Evolutionary conservation across 2,329 filamentous ascomycete genomes (phyloP).

Genomic region (Diplodia seriata): DNA sequence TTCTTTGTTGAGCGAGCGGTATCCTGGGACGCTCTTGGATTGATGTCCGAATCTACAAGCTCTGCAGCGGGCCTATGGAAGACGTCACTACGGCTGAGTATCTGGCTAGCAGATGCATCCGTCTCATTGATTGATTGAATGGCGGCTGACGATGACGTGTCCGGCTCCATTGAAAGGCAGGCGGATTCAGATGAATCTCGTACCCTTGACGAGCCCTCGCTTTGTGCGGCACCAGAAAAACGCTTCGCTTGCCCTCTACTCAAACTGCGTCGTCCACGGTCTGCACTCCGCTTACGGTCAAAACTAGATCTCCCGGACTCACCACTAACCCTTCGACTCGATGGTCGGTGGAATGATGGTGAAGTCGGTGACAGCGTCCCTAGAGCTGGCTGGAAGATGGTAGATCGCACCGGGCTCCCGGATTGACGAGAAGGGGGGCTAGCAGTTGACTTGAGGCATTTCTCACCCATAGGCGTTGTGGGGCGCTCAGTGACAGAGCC

Average conservation of each 20-base stretch:
- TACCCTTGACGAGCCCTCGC: conserved; percentile 12
- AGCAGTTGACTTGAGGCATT: conserved; percentile 34
- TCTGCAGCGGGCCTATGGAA: conserved; percentile 76
- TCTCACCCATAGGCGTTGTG: conserved; percentile 15
- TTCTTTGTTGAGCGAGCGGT: conserved; percentile 45
- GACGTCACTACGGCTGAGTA: conserved; percentile 83
- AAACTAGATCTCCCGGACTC: conserved; percentile 52
- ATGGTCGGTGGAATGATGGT: conserved; percentile 41
- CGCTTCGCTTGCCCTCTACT: conserved; percentile 8
- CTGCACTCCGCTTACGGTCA: conserved; percentile 50
- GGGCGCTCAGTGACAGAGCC: conserved; percentile 10
- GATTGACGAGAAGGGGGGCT: conserved; percentile 18
- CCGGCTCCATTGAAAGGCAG: conserved; percentile 41
- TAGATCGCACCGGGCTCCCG: conserved; percentile 19
- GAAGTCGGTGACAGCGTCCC: conserved; percentile 54
- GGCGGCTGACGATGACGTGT: conserved; percentile 73
- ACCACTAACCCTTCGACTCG: conserved; percentile 52
- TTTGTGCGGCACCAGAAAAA: not conserved
- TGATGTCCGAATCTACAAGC: conserved; percentile 35
- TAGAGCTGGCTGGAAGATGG: conserved; percentile 18
- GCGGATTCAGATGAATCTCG: conserved; percentile 58
- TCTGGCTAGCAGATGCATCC: conserved; percentile 87
- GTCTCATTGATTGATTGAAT: conserved; percentile 70
- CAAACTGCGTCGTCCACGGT: conserved; percentile 26
- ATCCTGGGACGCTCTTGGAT: conserved; percentile 42